Evolutionary conservation across 805 yeast genomes (phyloP).

Genomic region (Yamadazyma paraphyllophila): DNA sequence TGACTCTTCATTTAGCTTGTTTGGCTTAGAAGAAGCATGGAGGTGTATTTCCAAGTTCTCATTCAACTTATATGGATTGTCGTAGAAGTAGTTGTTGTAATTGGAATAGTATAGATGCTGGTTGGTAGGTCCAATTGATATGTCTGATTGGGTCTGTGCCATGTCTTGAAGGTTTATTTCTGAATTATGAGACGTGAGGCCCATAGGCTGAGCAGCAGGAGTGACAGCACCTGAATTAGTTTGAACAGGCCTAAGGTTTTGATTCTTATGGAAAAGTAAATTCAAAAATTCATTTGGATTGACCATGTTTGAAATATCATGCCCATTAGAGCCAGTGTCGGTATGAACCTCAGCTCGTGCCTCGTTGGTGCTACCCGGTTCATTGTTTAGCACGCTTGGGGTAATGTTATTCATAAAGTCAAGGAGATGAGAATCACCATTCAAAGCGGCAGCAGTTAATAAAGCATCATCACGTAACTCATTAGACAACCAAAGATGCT

Average conservation of each 20-base stretch:
- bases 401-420: constrained; percentile 43
- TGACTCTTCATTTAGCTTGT: constrained; percentile 22
- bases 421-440: constrained; percentile 56
- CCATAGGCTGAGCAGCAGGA: constrained; percentile 5
- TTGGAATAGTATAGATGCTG: constrained; percentile 38
- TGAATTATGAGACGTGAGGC: constrained; percentile 2
- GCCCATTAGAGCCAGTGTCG: not conserved
- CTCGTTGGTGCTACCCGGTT: not conserved
- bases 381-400: constrained; percentile 4
- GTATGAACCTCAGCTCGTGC: not conserved
- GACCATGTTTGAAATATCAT: constrained; percentile 11
- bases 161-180: constrained; percentile 3
- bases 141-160: constrained; percentile 13
- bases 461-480: constrained; percentile 72
- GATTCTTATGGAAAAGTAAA: constrained; percentile 50
- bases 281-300: constrained; percentile 43
- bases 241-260: constrained; percentile 6
- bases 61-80: constrained; percentile 37
- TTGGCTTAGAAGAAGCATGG: constrained; percentile 32
- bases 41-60: constrained; percentile 41
- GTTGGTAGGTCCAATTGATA: constrained; percentile 31
- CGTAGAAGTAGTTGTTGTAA: constrained; percentile 37
- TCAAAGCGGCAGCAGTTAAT: constrained; percentile 68
- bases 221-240: constrained; percentile 2
- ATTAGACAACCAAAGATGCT: constrained; percentile 67